phyloP scores from a whole-genome alignment of 139 green algal species.

The Chlamydomonas sp. region DNA sequence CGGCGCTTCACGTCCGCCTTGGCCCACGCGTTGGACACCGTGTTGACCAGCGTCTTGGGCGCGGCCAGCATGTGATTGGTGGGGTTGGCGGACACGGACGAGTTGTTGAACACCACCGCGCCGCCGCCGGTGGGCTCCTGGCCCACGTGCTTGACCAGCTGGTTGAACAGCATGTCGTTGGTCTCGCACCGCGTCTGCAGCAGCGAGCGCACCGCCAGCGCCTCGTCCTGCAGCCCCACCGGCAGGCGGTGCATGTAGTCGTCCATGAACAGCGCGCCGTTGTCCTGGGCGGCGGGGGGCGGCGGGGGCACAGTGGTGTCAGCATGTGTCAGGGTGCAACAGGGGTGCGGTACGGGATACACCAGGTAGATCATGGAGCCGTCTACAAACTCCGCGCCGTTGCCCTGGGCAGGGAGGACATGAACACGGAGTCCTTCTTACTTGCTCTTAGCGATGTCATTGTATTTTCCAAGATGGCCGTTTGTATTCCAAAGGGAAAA shows the following conservation, averaged over 20 bases:
- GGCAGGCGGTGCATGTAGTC: constrained; percentile 46
- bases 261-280: constrained; percentile 30
- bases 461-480: too few relatives aligned
- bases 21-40: constrained; percentile 30
- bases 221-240: constrained; percentile 39
- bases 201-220: constrained; percentile 36
- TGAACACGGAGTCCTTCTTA: too few relatives aligned
- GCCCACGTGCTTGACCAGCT: constrained; percentile 50
- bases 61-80: constrained; percentile 40
- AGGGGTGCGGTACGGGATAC: too few relatives aligned
- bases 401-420: too few relatives aligned
- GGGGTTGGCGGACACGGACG: constrained; percentile 37
- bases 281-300: neutral
- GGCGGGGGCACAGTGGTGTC: too few relatives aligned
- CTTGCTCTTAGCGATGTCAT: too few relatives aligned
- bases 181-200: constrained; percentile 48
- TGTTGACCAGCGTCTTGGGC: constrained; percentile 33
- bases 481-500: too few relatives aligned
- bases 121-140: constrained; percentile 15
- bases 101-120: constrained; percentile 46
- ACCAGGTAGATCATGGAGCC: too few relatives aligned
- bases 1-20: constrained; percentile 35
- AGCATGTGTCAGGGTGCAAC: too few relatives aligned
- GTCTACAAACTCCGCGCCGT: too few relatives aligned
- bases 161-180: constrained; percentile 43